Conservation (phyloP, 2,329 filamentous ascomycete genomes). For the Stromatinia cepivora region DNA sequence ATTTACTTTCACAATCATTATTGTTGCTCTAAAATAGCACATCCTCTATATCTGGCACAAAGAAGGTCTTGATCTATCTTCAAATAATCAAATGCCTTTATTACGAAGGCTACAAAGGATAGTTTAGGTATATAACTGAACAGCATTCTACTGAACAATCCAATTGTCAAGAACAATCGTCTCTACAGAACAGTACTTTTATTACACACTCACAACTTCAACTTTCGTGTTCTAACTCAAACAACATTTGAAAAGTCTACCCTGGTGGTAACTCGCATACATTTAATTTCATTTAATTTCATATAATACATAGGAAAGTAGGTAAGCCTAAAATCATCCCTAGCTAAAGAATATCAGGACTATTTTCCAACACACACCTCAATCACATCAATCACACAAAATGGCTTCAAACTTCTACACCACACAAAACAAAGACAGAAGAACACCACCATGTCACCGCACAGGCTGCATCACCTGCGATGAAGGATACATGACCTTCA, state of each 20-base stretch:
- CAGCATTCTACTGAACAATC: background rate
- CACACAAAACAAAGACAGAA: background rate
- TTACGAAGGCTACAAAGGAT: background rate
- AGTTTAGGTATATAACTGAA: background rate
- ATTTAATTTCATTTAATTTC: background rate
- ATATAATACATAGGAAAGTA: background rate
- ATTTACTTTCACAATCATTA: background rate
- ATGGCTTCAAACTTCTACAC: background rate
- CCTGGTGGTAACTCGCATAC: background rate
- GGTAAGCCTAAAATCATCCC: constrained; percentile 2
- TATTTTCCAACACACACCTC: background rate
- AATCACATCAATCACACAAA: background rate
- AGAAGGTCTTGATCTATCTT: background rate
- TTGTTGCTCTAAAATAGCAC: constrained; percentile 1
- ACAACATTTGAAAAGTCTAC: background rate
- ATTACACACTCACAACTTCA: background rate
- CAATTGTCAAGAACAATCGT: constrained; percentile 9
- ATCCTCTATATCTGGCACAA: background rate
- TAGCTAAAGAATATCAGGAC: background rate
- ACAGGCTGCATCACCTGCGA: background rate
- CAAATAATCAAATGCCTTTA: background rate
- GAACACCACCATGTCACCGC: background rate
- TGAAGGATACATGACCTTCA: background rate
- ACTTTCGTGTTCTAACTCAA: background rate
- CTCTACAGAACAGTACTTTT: background rate